These are phyloP conservation scores for Magnolia officinalis DNA, from an alignment of 164 flowering plant species.

Conservation along the genomic window DNA sequence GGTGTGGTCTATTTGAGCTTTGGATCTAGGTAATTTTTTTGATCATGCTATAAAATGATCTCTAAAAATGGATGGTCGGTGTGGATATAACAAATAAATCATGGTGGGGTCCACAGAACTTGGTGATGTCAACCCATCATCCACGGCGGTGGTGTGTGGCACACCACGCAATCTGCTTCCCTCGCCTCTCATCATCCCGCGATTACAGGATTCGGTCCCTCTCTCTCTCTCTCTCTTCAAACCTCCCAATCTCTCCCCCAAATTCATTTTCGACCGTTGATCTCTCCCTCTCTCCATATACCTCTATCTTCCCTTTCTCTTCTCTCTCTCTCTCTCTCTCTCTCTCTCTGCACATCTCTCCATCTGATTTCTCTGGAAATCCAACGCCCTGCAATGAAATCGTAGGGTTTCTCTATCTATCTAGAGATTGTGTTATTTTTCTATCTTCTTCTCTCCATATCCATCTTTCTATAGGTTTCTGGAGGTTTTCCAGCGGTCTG, in stretches of 20 bases:
- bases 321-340: neutral
- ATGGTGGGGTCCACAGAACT: too few relatives aligned
- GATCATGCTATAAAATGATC: too few relatives aligned
- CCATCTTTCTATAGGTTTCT: neutral
- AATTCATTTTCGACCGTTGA: neutral
- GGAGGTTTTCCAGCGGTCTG: conserved; percentile 5
- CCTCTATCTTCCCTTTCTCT: neutral
- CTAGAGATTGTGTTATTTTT: neutral
- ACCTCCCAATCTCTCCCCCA: neutral
- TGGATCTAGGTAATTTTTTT: too few relatives aligned
- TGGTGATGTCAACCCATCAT: too few relatives aligned
- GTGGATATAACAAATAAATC: too few relatives aligned
- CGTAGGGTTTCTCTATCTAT: neutral
- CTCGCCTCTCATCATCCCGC: neutral
- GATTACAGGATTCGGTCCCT: neutral
- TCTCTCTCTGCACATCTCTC: neutral
- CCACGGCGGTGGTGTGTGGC: too few relatives aligned
- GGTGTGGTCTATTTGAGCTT: too few relatives aligned
- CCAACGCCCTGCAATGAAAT: neutral
- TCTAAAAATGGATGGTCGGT: too few relatives aligned
- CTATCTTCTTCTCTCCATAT: neutral
- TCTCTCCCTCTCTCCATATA: neutral
- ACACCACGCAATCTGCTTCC: too few relatives aligned
- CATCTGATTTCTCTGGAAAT: neutral
- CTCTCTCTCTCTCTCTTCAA: neutral